Percentiles rank a stretch among this genome's conserved stretches.
These are phyloP conservation scores for Collariella sp. DNA, from an alignment of 495 filamentous ascomycete genomes.

Conservation along the genomic window DNA sequence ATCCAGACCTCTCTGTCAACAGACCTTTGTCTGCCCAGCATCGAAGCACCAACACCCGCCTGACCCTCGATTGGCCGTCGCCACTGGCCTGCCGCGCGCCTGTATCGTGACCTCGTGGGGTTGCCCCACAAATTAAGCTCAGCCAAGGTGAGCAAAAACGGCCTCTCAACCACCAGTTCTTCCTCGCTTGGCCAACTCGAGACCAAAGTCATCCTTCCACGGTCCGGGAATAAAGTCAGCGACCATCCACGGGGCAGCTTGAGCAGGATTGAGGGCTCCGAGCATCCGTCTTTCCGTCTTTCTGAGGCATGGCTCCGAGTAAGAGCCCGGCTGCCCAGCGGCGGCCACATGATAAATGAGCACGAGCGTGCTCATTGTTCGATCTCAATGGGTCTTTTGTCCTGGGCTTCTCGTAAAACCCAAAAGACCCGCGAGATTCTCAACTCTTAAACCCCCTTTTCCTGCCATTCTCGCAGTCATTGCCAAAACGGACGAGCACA, in stretches of 20 bases:
- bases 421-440: not conserved
- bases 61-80: slow-evolving; percentile 12
- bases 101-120: slow-evolving; percentile 5
- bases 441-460: not conserved
- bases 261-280: not conserved
- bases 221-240: not conserved
- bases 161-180: slow-evolving; percentile 17
- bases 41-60: slow-evolving; percentile 17
- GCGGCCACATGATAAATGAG: slow-evolving; percentile 1
- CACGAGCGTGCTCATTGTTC: not conserved
- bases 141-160: slow-evolving; percentile 13
- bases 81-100: slow-evolving; percentile 23
- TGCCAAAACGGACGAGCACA: not conserved
- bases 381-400: not conserved
- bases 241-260: not conserved
- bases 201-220: slow-evolving; percentile 5
- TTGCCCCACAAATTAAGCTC: slow-evolving; percentile 11
- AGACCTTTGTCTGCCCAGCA: slow-evolving; percentile 12
- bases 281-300: not conserved
- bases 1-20: not conserved
- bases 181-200: slow-evolving; percentile 11
- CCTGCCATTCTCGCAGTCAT: not conserved
- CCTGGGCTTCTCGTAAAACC: not conserved
- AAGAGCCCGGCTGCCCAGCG: not conserved
- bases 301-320: not conserved